Conservation (phyloP, 306 rosid species). For the Phaseolus lunatus region DNA sequence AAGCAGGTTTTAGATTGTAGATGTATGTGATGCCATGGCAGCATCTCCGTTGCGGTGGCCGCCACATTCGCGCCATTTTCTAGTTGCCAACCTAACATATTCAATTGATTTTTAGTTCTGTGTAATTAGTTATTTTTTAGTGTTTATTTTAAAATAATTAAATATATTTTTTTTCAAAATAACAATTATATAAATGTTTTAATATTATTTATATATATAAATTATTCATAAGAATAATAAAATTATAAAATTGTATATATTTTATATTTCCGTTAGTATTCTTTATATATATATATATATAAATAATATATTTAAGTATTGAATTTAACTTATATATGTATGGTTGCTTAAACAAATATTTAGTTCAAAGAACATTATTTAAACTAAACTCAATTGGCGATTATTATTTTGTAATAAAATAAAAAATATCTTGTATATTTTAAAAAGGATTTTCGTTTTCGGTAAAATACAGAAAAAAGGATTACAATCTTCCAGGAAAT, state of each 20-base stretch:
- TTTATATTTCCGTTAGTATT: too few species aligned
- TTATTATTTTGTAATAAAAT: neutral
- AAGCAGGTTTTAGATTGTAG: neutral
- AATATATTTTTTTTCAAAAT: too few species aligned
- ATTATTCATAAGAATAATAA: too few species aligned
- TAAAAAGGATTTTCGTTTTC: neutral
- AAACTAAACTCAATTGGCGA: neutral
- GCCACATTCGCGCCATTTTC: neutral
- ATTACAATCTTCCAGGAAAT: neutral
- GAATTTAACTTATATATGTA: too few species aligned
- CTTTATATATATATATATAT: too few species aligned
- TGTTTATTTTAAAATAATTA: too few species aligned
- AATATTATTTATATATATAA: too few species aligned
- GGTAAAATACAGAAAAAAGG: neutral
- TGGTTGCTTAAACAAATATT: neutral
- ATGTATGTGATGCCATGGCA: conserved; percentile 1
- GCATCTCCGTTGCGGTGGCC: neutral
- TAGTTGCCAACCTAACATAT: neutral
- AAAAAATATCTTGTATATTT: neutral
- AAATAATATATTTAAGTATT: too few species aligned
- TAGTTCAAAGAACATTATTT: neutral
- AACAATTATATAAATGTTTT: too few species aligned
- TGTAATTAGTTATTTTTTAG: neutral
- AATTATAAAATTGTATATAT: too few species aligned
- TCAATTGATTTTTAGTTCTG: neutral